Evolutionary conservation across 371 early-diverging fungal genomes (phyloP), one percentile per base, ranked within the genome.

Genomic region (Rhizopus arrhizus): DNA sequence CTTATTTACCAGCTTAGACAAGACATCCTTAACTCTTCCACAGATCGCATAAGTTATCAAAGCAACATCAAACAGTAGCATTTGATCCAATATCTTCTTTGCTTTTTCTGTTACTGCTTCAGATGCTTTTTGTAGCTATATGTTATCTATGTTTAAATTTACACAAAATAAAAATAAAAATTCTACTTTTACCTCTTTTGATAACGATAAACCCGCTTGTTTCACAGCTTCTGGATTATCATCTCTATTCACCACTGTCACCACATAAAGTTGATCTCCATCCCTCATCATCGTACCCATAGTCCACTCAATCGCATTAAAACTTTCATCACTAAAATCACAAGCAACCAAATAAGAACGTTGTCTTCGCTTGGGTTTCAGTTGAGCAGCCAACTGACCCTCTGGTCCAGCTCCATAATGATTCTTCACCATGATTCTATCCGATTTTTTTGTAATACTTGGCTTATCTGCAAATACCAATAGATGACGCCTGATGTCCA

Each of bases 211-310:
- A 4, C 64, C 68, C 5, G 68, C 59, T 47, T 68, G 53, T 54
- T 73, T 71, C 13, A 70, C 70, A 35, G 57, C 42, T 4, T 75
- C 75, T 0, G 68, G 68, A 40, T 65, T 70, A 42, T 80, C 79
- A 28, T 83, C 82, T 53, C 69, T 48, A 29, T 72, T 73, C 0
- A 81, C 73, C 12, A 80, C 80, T 1, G 83, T 78, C 11, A 79
- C 80, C 0, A 85, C 73, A 58, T 82, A 75, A 29, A 84, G 38
- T 33, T 74, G 75, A 51, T 85, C 84, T 9, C 81, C 79, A 56
- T 79, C 81, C 36, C 86, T 74, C 62, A 85, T 71, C 46, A 84
- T 78, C 0, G 86, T 85, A 0, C 78, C 80, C 64, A 81, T 73
- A 1, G 84, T 76, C 86, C 86, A 85, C 49, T 85, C 84, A 11